phyloP scores from a whole-genome alignment of 129 eudicot species.

The Artemisia annua region DNA sequence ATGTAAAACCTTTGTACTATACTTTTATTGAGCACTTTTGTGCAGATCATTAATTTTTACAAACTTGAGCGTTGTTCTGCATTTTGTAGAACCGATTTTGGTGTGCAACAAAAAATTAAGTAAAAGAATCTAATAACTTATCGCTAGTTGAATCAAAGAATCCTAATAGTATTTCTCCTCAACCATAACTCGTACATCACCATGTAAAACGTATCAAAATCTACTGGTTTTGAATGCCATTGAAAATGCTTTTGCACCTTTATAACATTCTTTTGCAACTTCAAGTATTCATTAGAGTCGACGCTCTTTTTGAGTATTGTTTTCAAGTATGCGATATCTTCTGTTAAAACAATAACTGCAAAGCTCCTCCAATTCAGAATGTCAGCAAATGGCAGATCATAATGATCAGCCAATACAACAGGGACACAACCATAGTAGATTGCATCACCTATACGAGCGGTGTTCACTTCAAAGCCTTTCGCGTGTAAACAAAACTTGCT shows the following conservation, averaged over 20 bases:
- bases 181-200: conserved; percentile 91
- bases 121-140: not conserved
- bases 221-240: conserved; percentile 64
- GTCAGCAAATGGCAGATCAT: conserved; percentile 85
- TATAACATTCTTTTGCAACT: conserved; percentile 58
- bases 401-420: conserved; percentile 67
- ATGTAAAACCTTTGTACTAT: not conserved
- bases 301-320: conserved; percentile 45
- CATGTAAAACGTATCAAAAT: conserved; percentile 82
- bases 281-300: conserved; percentile 43
- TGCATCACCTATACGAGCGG: conserved; percentile 83
- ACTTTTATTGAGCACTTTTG: not conserved
- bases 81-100: not conserved
- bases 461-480: conserved; percentile 94
- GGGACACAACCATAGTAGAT: conserved; percentile 84
- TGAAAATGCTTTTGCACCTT: conserved; percentile 76
- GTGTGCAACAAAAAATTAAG: not conserved
- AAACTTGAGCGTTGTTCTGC: not conserved
- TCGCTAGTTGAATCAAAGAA: conserved; percentile 23
- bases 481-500: conserved; percentile 88
- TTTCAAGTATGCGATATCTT: conserved; percentile 64
- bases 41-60: not conserved
- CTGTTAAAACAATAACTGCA: conserved; percentile 56
- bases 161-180: conserved; percentile 53
- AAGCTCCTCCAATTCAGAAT: conserved; percentile 74